Conservation (phyloP, 1,284 basidiomycete genomes). For the Grifola frondosa region DNA sequence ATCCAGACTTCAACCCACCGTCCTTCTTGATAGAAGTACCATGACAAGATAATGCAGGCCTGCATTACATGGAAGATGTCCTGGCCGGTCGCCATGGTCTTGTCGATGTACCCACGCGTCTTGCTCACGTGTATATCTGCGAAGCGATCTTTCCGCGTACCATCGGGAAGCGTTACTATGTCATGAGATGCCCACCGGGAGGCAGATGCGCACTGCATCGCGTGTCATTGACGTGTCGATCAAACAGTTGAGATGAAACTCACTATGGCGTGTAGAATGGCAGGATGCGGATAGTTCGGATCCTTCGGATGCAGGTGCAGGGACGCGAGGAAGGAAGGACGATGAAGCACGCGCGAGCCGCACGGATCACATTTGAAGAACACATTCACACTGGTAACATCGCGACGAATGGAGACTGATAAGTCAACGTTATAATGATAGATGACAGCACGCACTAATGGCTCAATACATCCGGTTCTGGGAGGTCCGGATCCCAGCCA, state of each 20-base stretch:
- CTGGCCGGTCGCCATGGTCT: slow-evolving; percentile 79
- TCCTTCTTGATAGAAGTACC: slow-evolving; percentile 87
- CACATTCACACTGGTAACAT: slow-evolving; percentile 59
- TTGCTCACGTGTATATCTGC: slow-evolving; percentile 83
- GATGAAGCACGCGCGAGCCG: slow-evolving; percentile 74
- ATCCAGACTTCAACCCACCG: slow-evolving; percentile 91
- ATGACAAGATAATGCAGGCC: slow-evolving; percentile 78
- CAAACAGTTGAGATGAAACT: slow-evolving; percentile 11
- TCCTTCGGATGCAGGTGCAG: slow-evolving; percentile 75
- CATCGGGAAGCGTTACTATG: slow-evolving; percentile 64
- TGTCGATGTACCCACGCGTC: slow-evolving; percentile 80
- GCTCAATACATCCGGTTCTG: slow-evolving; percentile 65
- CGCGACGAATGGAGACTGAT: not conserved
- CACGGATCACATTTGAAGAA: slow-evolving; percentile 85
- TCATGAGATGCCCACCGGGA: slow-evolving; percentile 78
- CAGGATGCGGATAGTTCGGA: slow-evolving; percentile 76
- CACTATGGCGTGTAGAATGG: slow-evolving; percentile 80
- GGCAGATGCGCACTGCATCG: slow-evolving; percentile 72
- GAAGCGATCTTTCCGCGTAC: slow-evolving; percentile 72
- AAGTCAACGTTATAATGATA: slow-evolving; percentile 10
- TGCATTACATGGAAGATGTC: slow-evolving; percentile 84
- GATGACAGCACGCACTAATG: slow-evolving; percentile 58
- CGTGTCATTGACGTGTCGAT: slow-evolving; percentile 6
- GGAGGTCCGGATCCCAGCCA: slow-evolving; percentile 82
- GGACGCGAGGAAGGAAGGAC: slow-evolving; percentile 73